These are phyloP conservation scores for Circinella minor DNA, from an alignment of 371 early-diverging fungal genomes.

Conservation along the genomic window DNA sequence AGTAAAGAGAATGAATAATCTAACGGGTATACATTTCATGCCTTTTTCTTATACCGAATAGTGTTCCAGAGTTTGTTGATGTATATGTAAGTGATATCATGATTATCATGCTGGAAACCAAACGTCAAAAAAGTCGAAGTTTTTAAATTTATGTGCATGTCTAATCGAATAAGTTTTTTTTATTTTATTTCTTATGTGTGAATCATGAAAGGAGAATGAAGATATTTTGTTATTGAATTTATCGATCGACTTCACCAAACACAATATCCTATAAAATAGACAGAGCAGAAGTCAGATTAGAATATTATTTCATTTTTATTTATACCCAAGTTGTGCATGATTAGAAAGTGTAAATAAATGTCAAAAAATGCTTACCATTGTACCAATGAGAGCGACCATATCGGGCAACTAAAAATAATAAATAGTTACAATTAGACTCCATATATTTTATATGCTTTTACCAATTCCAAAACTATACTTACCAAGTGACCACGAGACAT, in stretches of 20 bases:
- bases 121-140: neutral
- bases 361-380: slow-evolving; percentile 43
- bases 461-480: neutral
- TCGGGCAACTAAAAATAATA: slow-evolving; percentile 75
- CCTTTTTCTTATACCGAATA: no score
- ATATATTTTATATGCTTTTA: neutral
- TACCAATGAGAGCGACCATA: slow-evolving; percentile 94
- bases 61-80: no score
- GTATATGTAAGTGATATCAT: no score
- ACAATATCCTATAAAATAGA: slow-evolving; percentile 76
- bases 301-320: neutral
- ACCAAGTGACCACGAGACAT: slow-evolving; percentile 86
- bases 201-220: slow-evolving; percentile 3
- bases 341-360: neutral
- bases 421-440: neutral
- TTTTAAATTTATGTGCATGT: slow-evolving; percentile 1
- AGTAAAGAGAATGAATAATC: no score
- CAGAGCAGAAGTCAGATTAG: neutral
- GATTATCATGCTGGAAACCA: no score
- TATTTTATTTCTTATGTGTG: neutral
- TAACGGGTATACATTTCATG: no score
- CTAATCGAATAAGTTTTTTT: slow-evolving; percentile 7
- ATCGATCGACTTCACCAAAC: slow-evolving; percentile 91
- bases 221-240: slow-evolving; percentile 28
- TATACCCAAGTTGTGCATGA: neutral